These are phyloP conservation scores for Leishmania arabica DNA, from an alignment of 208 protist species.

Conservation along the genomic window DNA sequence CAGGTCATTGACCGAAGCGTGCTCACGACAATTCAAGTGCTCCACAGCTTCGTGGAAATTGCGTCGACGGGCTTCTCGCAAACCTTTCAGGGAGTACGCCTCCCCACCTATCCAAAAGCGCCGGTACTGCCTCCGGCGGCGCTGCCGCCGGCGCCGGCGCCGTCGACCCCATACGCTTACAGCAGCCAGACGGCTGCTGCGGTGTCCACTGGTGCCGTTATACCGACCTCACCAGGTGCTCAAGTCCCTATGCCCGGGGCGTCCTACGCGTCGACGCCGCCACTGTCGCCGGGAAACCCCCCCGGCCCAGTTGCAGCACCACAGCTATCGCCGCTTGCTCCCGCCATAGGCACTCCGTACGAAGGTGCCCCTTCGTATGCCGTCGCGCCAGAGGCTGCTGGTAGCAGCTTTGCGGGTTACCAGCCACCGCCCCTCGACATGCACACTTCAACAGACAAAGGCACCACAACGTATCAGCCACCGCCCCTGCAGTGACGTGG, in stretches of 20 bases:
- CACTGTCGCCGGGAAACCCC: background rate
- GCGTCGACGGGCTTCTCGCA: constrained; percentile 51
- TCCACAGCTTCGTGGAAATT: constrained; percentile 57
- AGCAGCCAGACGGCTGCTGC: background rate
- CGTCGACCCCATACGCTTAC: background rate
- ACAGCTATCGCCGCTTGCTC: background rate
- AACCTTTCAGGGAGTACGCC: constrained; percentile 45
- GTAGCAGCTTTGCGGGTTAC: background rate
- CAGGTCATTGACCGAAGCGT: constrained; percentile 67
- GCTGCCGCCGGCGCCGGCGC: constrained; percentile 41
- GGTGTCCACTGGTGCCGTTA: background rate
- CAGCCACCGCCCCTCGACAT: constrained; percentile 11
- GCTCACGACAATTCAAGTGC: constrained; percentile 50
- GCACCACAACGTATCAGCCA: constrained; percentile 15
- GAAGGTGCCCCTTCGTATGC: background rate
- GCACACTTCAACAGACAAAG: background rate
- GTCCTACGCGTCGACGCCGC: constrained; percentile 8
- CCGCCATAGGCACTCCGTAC: background rate
- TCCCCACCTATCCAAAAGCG: constrained; percentile 47
- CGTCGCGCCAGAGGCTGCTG: background rate
- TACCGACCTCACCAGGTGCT: background rate
- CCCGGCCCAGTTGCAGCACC: background rate
- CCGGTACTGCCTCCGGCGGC: constrained; percentile 59
- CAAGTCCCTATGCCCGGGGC: background rate
- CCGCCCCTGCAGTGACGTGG: constrained; percentile 12